Conservation (phyloP, 371 early-diverging fungal genomes). For the Dinochytrium kinnereticum region DNA sequence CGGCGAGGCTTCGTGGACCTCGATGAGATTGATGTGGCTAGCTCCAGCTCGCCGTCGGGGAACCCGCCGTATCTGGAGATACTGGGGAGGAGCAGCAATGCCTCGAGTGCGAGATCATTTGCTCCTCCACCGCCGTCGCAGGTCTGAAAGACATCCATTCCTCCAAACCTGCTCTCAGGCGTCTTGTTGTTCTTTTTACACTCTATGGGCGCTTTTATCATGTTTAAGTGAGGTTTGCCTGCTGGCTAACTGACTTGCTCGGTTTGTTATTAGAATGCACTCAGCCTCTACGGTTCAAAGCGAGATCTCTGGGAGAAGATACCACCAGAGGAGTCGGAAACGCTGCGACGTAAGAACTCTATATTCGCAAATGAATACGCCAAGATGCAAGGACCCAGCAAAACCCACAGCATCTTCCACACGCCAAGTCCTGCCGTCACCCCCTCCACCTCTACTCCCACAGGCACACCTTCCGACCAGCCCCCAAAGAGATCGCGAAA, state of each 20-base stretch:
- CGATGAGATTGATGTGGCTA: background rate
- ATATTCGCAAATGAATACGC: constrained; percentile 6
- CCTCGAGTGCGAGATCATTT: background rate
- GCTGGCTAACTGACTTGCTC: no score
- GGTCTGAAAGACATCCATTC: background rate
- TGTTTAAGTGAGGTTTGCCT: no score
- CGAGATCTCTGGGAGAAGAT: constrained; percentile 32
- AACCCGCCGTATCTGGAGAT: constrained; percentile 7
- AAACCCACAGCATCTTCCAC: background rate
- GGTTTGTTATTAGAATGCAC: background rate
- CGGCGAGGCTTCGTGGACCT: constrained; percentile 12
- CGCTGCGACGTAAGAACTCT: background rate
- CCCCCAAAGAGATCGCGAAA: constrained; percentile 31
- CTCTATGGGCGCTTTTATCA: no score
- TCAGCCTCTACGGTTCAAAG: constrained; percentile 22
- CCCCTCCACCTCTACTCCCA: constrained; percentile 5
- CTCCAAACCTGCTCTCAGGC: background rate
- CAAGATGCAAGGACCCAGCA: constrained; percentile 3
- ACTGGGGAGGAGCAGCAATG: background rate
- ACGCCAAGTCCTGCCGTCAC: constrained; percentile 6
- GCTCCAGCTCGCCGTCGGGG: background rate
- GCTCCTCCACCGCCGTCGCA: background rate
- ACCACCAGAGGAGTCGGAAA: background rate
- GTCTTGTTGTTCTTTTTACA: background rate
- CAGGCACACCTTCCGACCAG: background rate